Percentiles rank a stretch among this genome's conserved stretches.
These are phyloP conservation scores for Fibroporia radiculosa DNA, from an alignment of 768 basidiomycete genomes.

Conservation along the genomic window DNA sequence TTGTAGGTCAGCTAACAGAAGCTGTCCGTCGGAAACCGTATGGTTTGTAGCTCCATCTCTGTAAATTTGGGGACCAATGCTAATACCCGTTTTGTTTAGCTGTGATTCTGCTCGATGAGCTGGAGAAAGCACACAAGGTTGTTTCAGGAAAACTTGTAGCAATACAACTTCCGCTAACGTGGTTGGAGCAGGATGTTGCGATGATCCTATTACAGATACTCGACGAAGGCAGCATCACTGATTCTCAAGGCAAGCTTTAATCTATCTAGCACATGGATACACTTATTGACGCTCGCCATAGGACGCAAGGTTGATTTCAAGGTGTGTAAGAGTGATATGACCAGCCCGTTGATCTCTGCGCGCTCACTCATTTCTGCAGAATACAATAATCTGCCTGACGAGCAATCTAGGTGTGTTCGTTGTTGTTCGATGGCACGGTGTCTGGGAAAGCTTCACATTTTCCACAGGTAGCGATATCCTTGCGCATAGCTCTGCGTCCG, in stretches of 20 bases:
- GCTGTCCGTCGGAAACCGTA: constrained; percentile 58
- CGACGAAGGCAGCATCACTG: constrained; percentile 84
- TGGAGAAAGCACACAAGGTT: constrained; percentile 79
- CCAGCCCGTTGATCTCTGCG: neutral
- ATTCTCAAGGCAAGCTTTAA: constrained; percentile 78
- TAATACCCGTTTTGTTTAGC: constrained; percentile 27
- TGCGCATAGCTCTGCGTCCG: constrained; percentile 55
- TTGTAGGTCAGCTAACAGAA: constrained; percentile 50
- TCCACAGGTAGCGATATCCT: constrained; percentile 54
- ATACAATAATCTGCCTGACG: constrained; percentile 88
- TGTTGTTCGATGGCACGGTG: neutral
- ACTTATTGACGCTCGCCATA: no score
- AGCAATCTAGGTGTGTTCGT: constrained; percentile 61
- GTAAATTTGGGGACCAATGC: neutral
- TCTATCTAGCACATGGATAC: neutral
- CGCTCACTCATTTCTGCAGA: constrained; percentile 30
- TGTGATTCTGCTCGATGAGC: constrained; percentile 60
- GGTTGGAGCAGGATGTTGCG: constrained; percentile 79
- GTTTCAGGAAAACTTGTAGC: no score
- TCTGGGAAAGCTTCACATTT: neutral
- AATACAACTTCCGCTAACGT: no score
- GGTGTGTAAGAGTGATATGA: constrained; percentile 28
- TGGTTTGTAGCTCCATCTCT: constrained; percentile 26
- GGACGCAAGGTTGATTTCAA: constrained; percentile 87
- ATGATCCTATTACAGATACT: constrained; percentile 89